Evolutionary conservation across 345 rosid genomes (phyloP).

Genomic region (Clausena lansium): DNA sequence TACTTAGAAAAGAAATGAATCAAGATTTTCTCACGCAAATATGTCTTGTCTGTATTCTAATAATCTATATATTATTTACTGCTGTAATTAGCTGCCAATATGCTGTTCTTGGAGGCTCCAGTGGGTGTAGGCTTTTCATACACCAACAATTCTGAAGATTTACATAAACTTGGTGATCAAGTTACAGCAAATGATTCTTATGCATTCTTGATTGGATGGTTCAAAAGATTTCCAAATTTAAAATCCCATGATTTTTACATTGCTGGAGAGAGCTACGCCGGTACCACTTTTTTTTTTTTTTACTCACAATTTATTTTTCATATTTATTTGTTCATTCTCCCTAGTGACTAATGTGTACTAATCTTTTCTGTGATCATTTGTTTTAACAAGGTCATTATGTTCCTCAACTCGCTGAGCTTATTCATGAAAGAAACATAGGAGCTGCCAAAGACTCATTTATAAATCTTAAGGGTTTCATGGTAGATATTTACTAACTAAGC

Average conservation of each 20-base stretch:
- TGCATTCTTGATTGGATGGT: conserved; percentile 62
- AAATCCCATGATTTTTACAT: conserved; percentile 62
- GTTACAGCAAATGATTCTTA: conserved; percentile 59
- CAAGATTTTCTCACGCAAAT: neutral
- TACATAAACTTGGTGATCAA: conserved; percentile 46
- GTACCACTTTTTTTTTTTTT: conserved; percentile 18
- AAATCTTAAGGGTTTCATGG: conserved; percentile 82
- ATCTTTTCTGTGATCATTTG: neutral
- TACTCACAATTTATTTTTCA: neutral
- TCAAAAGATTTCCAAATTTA: conserved; percentile 60
- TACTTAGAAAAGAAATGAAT: no score
- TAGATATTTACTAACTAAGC: neutral
- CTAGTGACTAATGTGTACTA: neutral
- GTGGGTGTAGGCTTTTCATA: conserved; percentile 88
- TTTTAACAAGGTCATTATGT: conserved; percentile 68
- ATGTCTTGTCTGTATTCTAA: neutral
- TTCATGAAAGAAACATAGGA: conserved; percentile 51
- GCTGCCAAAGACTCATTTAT: conserved; percentile 34
- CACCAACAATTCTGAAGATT: conserved; percentile 51
- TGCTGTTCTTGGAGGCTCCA: conserved; percentile 77
- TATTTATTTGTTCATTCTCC: neutral
- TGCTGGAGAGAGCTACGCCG: conserved; percentile 86
- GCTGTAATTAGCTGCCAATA: conserved; percentile 52
- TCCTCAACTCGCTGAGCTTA: conserved; percentile 75
- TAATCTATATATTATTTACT: neutral